Evolutionary conservation across 2,329 filamentous ascomycete genomes (phyloP), one percentile per base, ranked within the genome.

Genomic region (Endocalyx cinctus): DNA sequence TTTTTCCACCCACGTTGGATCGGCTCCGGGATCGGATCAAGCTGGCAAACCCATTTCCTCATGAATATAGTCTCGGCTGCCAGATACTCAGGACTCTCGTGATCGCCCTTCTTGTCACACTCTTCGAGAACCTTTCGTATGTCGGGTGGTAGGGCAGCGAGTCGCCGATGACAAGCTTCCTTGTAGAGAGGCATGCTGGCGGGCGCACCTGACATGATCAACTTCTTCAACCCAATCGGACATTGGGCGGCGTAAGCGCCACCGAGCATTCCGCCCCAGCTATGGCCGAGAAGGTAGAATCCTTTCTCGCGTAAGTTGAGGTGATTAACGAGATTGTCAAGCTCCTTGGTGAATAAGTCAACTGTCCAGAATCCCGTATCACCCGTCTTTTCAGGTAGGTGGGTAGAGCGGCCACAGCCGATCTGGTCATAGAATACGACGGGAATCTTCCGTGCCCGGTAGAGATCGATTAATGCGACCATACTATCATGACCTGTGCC

Each of bases 401-500:
- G 69, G 0, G 70, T 74, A 5, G 62, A 69, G 10, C 52, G 48
- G 8, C 68, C 70, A 36, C 63, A 66, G 17, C 70, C 70, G 33
- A 74, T 50, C 39, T 74, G 70, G 41, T 75, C 70, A 51, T 74
- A 75, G 42, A 72, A 58, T 15, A 74, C 16, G 10, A 46, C 16
- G 4, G 45, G 43, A 25, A 44, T 34, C 2, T 32, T 30, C 5
- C 20, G 26, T 20, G 22, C 10, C 19, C 33, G 29, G 12, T 38
- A 34, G 5, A 84, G 69, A 14, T 73, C 67, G 35, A 77, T 67
- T 36, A 84, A 63, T 10, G 78, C 75, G 16, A 78, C 73, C 5
- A 83, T 65, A 48, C 80, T 69, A 45, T 79, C 68, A 43, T 82
- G 78, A n/a, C 68, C 69, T 2, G 69, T 67, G 1, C 45, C 45